phyloP scores from a whole-genome alignment of 1,284 basidiomycete species.

The Trichosporon ovoides region DNA sequence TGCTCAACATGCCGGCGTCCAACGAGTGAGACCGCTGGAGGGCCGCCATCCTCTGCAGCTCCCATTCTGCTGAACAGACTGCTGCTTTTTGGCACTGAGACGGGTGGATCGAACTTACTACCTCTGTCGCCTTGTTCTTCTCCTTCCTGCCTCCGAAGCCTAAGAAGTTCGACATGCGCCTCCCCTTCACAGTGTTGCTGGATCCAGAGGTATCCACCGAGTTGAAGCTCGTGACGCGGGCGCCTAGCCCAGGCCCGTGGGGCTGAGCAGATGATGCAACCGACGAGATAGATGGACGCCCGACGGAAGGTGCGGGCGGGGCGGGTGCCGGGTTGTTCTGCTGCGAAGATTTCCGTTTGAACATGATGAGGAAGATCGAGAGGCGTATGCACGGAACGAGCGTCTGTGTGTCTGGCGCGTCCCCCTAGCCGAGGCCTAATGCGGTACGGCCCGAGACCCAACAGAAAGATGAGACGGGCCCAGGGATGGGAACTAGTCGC shows the following conservation, averaged over 20 bases:
- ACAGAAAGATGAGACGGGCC: too few relatives aligned
- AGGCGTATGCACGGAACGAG: neutral
- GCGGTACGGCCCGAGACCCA: too few relatives aligned
- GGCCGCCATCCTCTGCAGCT: too few relatives aligned
- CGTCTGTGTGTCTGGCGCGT: neutral
- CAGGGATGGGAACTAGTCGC: too few relatives aligned
- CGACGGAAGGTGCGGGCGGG: constrained; percentile 6
- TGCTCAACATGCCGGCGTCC: too few relatives aligned
- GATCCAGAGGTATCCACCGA: constrained; percentile 12
- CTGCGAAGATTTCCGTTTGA: constrained; percentile 15
- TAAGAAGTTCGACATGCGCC: constrained; percentile 20
- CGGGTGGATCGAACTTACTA: constrained; percentile 6
- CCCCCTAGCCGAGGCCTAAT: neutral
- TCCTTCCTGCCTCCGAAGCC: constrained; percentile 21
- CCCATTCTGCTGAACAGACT: too few relatives aligned
- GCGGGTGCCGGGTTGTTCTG: neutral
- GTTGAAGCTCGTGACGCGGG: constrained; percentile 12
- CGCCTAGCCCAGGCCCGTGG: neutral
- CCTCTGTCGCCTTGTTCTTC: constrained; percentile 8
- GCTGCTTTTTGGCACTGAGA: neutral
- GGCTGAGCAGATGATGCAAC: constrained; percentile 10
- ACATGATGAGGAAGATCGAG: constrained; percentile 9
- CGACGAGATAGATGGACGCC: constrained; percentile 15
- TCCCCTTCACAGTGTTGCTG: constrained; percentile 11
- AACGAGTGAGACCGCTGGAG: too few relatives aligned